These are phyloP conservation scores for Cryptosporidium parvum DNA, from an alignment of 169 alveolate genomes.

Conservation along the genomic window DNA sequence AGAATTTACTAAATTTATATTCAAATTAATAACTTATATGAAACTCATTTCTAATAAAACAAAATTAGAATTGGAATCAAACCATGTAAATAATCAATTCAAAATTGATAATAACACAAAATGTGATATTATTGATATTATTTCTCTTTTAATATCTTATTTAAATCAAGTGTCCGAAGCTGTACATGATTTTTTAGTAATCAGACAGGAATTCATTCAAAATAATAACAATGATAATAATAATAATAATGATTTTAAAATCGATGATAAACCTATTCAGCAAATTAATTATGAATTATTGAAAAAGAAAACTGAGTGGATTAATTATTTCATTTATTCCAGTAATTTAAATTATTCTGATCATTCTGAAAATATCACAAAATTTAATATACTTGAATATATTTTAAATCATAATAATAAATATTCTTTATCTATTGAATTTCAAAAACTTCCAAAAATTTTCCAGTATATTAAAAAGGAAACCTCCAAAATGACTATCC, in stretches of 20 bases:
- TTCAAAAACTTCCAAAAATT: background rate
- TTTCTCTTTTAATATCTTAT: background rate
- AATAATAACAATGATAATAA: no score
- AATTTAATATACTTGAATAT: background rate
- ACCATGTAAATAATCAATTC: background rate
- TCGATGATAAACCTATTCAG: background rate
- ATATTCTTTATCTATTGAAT: background rate
- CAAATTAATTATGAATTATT: background rate
- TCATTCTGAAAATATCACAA: background rate
- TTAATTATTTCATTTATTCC: constrained; percentile 10
- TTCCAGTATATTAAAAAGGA: background rate
- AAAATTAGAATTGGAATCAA: background rate
- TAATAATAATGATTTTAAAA: no score
- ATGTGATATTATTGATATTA: background rate
- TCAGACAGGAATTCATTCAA: background rate
- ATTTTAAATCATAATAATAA: background rate
- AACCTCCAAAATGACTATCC: background rate
- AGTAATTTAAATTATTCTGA: constrained; percentile 2
- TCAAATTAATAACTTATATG: background rate
- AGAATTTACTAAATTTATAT: background rate
- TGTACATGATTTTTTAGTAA: background rate
- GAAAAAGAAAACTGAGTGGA: constrained; percentile 1
- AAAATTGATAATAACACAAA: background rate
- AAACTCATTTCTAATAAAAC: background rate
- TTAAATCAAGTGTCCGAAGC: background rate